These are phyloP conservation scores for Blepharisma undulans DNA, from an alignment of 169 alveolate species.

Conservation along the genomic window DNA sequence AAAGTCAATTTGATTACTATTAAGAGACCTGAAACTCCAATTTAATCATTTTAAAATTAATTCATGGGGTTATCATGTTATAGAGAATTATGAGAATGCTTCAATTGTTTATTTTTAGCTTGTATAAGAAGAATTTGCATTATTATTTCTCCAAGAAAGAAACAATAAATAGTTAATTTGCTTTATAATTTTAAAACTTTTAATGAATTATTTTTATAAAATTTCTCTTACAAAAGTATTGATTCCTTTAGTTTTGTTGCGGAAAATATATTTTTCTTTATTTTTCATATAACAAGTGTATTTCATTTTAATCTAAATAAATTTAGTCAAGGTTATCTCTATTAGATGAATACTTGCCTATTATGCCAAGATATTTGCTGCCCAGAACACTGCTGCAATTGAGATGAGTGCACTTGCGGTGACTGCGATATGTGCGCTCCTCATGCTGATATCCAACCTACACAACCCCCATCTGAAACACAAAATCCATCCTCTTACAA, in stretches of 20 bases:
- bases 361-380: neutral
- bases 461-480: neutral
- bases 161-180: too few species aligned
- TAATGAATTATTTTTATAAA: neutral
- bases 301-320: neutral
- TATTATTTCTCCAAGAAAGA: neutral
- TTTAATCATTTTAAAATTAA: neutral
- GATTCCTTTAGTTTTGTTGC: too few species aligned
- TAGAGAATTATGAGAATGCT: too few species aligned
- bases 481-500: neutral
- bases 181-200: too few species aligned
- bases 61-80: neutral
- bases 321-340: neutral
- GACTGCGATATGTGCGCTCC: conserved; percentile 1
- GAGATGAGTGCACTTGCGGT: conserved; percentile 14
- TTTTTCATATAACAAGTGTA: neutral
- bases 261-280: neutral
- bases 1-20: neutral
- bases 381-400: conserved; percentile 30
- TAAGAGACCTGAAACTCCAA: too few species aligned
- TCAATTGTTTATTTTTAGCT: neutral
- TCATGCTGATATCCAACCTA: neutral
- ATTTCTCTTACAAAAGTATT: too few species aligned
- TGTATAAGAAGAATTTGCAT: neutral
- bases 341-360: neutral